A percentile compares a stretch with the other conserved stretches of the same genome.
phyloP scores from a whole-genome alignment of 169 alveolate species.

The Eimeria sp. region DNA sequence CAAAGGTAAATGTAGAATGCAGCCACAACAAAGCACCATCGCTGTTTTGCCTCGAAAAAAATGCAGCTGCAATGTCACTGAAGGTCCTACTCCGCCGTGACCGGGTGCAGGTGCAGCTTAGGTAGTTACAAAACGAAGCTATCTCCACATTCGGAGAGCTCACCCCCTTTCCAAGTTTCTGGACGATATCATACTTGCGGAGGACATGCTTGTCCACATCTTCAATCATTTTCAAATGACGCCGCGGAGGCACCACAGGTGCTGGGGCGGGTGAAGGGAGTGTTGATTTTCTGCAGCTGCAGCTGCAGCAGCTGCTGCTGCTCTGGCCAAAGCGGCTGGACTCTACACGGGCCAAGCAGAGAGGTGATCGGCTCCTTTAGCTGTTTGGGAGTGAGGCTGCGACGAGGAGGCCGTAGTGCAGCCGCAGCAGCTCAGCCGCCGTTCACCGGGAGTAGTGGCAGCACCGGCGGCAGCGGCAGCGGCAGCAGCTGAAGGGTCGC shows the following conservation, averaged over 20 bases:
- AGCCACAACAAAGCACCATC: too few relatives aligned
- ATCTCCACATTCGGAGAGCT: constrained; percentile 19
- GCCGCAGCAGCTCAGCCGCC: constrained; percentile 9
- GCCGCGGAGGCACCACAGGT: not conserved
- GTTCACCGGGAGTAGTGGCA: not conserved
- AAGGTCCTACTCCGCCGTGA: not conserved
- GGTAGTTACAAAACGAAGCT: not conserved
- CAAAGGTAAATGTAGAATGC: not conserved
- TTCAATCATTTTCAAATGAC: constrained; percentile 84
- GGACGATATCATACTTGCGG: constrained; percentile 87
- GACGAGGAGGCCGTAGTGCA: not conserved
- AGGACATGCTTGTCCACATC: constrained; percentile 88
- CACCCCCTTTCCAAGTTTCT: constrained; percentile 88
- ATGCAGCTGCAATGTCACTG: not conserved
- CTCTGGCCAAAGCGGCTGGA: not conserved
- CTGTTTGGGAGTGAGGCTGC: not conserved
- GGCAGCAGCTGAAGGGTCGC: constrained; percentile 4
- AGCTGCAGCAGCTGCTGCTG: constrained; percentile 35
- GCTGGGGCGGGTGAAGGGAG: not conserved
- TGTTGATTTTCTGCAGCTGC: not conserved
- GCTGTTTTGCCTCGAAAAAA: too few relatives aligned
- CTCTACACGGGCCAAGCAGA: not conserved
- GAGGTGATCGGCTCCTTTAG: not conserved
- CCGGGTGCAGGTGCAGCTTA: not conserved
- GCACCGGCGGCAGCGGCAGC: constrained; percentile 1